Base-by-base conservation (phyloP, 2,329 filamentous ascomycete species). In the Fusarium chuoi region DNA sequence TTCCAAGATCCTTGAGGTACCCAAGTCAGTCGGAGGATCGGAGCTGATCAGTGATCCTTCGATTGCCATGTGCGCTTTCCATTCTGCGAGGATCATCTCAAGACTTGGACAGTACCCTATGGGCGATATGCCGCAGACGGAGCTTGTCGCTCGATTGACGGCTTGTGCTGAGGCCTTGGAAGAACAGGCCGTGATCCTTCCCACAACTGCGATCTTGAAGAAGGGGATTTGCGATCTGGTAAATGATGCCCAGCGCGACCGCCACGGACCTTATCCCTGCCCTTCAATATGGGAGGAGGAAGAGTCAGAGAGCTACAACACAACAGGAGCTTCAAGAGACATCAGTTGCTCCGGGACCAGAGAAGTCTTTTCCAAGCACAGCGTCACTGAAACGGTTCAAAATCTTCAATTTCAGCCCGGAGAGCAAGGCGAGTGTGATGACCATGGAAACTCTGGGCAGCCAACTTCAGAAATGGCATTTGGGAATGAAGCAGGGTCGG, bases 41-140 rank as follows among this genome's bases (percentile, higher is more conserved):
- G 64, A 68, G 15, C 20, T 72, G 3, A 69, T 73, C 15, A 73
- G 57, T 7, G 70, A 73, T 22, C 60, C 70, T 5, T 73, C 68
- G 0, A 51, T 73, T 1, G 70, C 68, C 0, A 72, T 73, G 70
- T 72, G 70, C 2, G 70, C 70, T 1, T 73, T 73, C 4, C 70
- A 73, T 5, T 73, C 70, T 20, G 58, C 70, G 6, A 65, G 70
- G 15, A 58, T 73, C 1, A 72, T 73, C 3, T 73, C 68, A 17
- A 63, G 68, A 3, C 33, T 73, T 7, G 70, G 70, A 30, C 70
- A 71, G 28, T 57, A 48, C 9, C 70, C 68, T 2, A 52, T 71
- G 58, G 63, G 68, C 2, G 48, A 71, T 7, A 59, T 71, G 35
- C 35, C 63, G 1, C 62, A 63, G 12, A 20, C 17, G 3, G 62